Conservation (phyloP, 2,329 filamentous ascomycete species). For the Microsporum ferrugineum region DNA sequence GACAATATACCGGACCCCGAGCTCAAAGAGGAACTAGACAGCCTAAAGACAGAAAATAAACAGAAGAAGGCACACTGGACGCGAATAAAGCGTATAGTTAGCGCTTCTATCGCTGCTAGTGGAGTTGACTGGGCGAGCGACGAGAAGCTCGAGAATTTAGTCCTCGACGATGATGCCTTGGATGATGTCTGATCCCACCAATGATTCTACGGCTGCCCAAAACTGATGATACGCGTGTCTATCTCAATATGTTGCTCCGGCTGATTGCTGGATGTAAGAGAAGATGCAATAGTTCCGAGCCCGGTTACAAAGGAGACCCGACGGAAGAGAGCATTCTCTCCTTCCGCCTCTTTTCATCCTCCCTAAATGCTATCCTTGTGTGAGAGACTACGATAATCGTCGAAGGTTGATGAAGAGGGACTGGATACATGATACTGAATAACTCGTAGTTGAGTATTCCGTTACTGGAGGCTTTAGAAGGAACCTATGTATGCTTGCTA, state of each 20-base stretch:
- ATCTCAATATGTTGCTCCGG: background rate
- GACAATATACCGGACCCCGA: slow-evolving; percentile 45
- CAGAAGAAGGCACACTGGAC: slow-evolving; percentile 56
- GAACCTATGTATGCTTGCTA: too few species aligned
- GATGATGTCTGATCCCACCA: slow-evolving; percentile 5
- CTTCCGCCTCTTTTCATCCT: too few species aligned
- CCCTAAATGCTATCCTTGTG: too few species aligned
- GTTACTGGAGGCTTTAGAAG: too few species aligned
- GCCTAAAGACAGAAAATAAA: slow-evolving; percentile 49
- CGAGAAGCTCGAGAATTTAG: slow-evolving; percentile 54
- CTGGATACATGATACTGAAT: too few species aligned
- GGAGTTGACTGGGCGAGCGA: slow-evolving; percentile 72
- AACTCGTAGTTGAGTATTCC: too few species aligned
- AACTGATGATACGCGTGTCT: background rate
- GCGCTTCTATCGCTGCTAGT: slow-evolving; percentile 67
- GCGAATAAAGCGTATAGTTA: slow-evolving; percentile 66
- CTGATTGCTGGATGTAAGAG: too few species aligned
- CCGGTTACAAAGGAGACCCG: too few species aligned
- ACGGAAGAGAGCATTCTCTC: too few species aligned
- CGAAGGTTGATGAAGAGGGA: too few species aligned
- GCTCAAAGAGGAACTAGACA: slow-evolving; percentile 45
- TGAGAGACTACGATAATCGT: too few species aligned
- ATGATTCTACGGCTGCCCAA: background rate
- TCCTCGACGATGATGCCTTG: slow-evolving; percentile 46
- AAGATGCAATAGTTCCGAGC: too few species aligned